phyloP scores from a whole-genome alignment of 202 grass and related monocot species.

The Eragrostis tef region DNA sequence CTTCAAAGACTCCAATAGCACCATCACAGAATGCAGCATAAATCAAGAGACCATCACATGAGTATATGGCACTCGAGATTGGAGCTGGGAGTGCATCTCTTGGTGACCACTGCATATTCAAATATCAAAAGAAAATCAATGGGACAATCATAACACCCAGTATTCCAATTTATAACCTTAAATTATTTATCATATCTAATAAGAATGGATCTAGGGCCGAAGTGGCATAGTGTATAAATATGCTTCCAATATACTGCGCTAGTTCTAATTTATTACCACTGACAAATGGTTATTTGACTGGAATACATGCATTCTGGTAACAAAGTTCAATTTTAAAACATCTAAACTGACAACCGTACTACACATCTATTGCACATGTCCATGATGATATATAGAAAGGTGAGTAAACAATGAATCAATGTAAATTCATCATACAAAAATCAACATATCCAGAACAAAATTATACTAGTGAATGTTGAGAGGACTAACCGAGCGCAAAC shows the following conservation, averaged over 20 bases:
- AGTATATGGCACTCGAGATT: conserved; percentile 97
- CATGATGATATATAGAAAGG: background rate
- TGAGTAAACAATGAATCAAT: conserved; percentile 25
- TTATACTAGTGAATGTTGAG: conserved; percentile 9
- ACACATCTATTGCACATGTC: background rate
- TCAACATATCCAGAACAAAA: conserved; percentile 26
- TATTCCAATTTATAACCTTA: background rate
- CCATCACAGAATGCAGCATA: conserved; percentile 94
- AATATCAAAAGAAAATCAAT: conserved; percentile 37
- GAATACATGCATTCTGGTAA: background rate
- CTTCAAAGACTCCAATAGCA: conserved; percentile 95
- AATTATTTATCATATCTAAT: background rate
- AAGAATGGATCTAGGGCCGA: background rate
- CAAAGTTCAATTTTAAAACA: background rate
- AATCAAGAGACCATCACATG: conserved; percentile 80
- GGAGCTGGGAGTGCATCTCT: conserved; percentile 83
- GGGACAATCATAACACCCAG: background rate
- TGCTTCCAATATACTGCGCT: background rate
- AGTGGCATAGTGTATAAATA: background rate
- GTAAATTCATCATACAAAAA: background rate
- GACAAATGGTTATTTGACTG: background rate
- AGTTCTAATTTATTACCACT: no score
- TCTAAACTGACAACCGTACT: background rate
- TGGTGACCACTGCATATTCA: conserved; percentile 76
- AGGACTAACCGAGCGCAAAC: conserved; percentile 74